A percentile compares a stretch with the other conserved stretches of the same genome.
Evolutionary conservation across 306 rosid species (phyloP).

Genomic region (Castanospermum australe): DNA sequence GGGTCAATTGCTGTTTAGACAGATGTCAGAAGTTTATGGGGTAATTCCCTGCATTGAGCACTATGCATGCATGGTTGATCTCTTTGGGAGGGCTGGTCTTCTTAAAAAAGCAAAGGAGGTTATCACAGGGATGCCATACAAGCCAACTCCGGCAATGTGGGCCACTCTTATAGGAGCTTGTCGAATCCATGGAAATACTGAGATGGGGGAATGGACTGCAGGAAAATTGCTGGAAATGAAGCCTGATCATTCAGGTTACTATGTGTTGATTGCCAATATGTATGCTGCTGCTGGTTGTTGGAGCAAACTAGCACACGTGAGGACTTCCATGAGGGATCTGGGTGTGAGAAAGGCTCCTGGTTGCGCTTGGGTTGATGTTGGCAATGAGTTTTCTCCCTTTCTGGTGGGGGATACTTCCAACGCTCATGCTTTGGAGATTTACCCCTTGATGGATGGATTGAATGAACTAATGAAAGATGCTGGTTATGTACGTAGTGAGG

Average conservation of each 20-base stretch:
- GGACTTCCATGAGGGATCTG: conserved; percentile 79
- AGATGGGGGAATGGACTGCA: conserved; percentile 87
- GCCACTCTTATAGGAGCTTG: conserved; percentile 85
- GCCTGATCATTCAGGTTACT: conserved; percentile 74
- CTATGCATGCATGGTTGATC: conserved; percentile 83
- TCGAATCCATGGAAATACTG: conserved; percentile 60
- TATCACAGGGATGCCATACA: conserved; percentile 71
- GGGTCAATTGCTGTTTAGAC: conserved; percentile 56
- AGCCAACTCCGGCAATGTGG: conserved; percentile 94
- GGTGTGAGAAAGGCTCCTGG: conserved; percentile 84
- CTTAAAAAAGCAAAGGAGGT: conserved; percentile 58
- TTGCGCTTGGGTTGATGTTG: conserved; percentile 72
- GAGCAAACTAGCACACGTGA: conserved; percentile 65
- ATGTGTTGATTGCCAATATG: conserved; percentile 89
- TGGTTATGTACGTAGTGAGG: conserved; percentile 37
- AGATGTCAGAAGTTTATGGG: conserved; percentile 56
- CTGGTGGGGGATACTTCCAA: conserved; percentile 69
- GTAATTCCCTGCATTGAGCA: conserved; percentile 67
- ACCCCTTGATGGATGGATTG: conserved; percentile 64
- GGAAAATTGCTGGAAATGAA: conserved; percentile 75
- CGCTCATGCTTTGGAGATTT: conserved; percentile 45
- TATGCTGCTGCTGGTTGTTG: conserved; percentile 83
- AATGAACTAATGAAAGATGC: conserved; percentile 61
- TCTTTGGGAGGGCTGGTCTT: conserved; percentile 88
- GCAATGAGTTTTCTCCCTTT: conserved; percentile 58